Conservation (phyloP, 176 grass and related monocot species). For the Zea luxurians region DNA sequence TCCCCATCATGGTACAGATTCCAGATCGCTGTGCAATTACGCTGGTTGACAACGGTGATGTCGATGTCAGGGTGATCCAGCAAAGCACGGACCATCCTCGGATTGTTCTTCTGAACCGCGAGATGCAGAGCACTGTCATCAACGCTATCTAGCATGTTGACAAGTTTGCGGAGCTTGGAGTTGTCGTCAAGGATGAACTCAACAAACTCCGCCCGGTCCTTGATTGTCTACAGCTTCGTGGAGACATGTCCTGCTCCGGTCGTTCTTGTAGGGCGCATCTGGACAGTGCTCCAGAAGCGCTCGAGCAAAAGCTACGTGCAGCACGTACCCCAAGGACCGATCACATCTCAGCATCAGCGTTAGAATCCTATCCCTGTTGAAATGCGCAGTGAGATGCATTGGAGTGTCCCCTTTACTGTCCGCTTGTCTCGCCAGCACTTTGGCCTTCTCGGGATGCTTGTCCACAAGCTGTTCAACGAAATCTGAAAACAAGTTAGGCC, state of each 20-base stretch:
- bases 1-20: rapidly evolving
- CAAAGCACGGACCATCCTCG: background rate
- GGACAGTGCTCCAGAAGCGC: background rate
- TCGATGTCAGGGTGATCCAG: background rate
- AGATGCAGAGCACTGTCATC: background rate
- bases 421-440: background rate
- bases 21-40: background rate
- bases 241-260: background rate
- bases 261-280: background rate
- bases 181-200: background rate
- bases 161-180: background rate
- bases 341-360: background rate
- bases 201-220: background rate
- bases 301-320: background rate
- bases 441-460: background rate
- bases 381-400: background rate
- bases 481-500: background rate
- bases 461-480: background rate
- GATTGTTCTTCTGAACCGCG: background rate
- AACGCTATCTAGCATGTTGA: background rate
- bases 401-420: background rate
- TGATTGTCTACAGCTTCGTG: background rate
- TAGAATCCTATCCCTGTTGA: background rate
- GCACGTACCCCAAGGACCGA: background rate
- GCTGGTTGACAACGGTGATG: background rate